phyloP scores from a whole-genome alignment of 768 basidiomycete genomes.

The Calocera viscosa region DNA sequence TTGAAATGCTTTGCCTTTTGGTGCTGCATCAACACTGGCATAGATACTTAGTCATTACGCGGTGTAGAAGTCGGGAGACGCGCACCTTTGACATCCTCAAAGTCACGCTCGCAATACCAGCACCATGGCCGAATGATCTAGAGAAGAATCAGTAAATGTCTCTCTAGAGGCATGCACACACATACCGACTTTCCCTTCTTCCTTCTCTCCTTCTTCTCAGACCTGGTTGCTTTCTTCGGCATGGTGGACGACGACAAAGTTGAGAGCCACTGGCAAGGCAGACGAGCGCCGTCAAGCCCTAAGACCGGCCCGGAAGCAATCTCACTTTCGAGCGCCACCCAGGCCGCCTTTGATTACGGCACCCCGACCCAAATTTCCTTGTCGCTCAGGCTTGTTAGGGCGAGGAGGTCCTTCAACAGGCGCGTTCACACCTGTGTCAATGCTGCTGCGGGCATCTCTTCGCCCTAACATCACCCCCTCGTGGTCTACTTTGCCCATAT shows the following conservation, averaged over 20 bases:
- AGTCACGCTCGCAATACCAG: conserved; percentile 99
- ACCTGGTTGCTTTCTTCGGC: conserved; percentile 27
- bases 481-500: background rate
- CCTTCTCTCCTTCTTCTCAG: conserved; percentile 43
- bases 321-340: background rate
- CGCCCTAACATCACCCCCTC: background rate
- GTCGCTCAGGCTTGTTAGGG: too few relatives aligned
- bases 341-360: background rate
- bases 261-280: background rate
- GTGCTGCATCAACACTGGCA: conserved; percentile 88
- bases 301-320: background rate
- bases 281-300: background rate
- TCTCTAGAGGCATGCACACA: background rate
- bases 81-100: conserved; percentile 96
- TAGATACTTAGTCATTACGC: background rate
- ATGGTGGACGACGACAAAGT: background rate
- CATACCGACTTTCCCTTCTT: conserved; percentile 22
- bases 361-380: too few relatives aligned
- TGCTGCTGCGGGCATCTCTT: background rate
- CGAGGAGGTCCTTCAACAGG: too few relatives aligned
- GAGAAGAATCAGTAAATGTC: conserved; percentile 10
- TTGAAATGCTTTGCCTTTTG: conserved; percentile 99
- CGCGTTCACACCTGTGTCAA: background rate
- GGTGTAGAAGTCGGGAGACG: conserved; percentile 15
- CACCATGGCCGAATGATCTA: conserved; percentile 88